Conservation (phyloP, 164 flowering plant genomes). For the Cinnamomum chago region DNA sequence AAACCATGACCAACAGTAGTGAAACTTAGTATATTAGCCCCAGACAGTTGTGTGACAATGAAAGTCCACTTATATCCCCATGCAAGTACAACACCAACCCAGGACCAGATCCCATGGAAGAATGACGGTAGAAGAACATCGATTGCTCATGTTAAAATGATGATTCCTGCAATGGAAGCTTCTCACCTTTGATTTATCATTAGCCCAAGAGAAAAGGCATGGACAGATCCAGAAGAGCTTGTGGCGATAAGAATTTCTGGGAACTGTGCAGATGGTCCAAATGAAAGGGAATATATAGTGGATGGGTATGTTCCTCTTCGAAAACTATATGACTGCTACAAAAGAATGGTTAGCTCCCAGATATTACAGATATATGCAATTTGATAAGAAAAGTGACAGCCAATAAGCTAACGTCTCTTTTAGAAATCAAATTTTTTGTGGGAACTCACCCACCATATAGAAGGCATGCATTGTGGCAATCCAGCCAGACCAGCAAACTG, state of each 20-base stretch:
- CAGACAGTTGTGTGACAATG: neutral
- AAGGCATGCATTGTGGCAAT: neutral
- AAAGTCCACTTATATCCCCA: too few relatives aligned
- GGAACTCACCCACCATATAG: neutral
- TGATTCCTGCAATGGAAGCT: too few relatives aligned
- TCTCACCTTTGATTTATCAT: too few relatives aligned
- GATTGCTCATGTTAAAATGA: too few relatives aligned
- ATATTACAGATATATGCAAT: conserved; percentile 1
- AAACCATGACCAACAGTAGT: neutral
- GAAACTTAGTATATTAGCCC: neutral
- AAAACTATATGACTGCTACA: conserved; percentile 75
- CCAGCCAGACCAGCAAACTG: neutral
- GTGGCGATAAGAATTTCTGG: too few relatives aligned
- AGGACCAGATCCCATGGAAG: too few relatives aligned
- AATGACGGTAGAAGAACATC: too few relatives aligned
- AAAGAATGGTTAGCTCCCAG: conserved; percentile 14
- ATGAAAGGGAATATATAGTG: conserved; percentile 79
- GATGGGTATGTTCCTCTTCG: conserved; percentile 89
- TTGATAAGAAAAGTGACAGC: conserved; percentile 4
- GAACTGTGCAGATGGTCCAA: too few relatives aligned
- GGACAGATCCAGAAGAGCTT: too few relatives aligned
- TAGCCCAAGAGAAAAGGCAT: too few relatives aligned
- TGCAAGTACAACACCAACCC: too few relatives aligned
- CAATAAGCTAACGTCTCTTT: neutral
- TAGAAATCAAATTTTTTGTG: neutral